These are phyloP conservation scores for Aspergillus calidoustus DNA, from an alignment of 2,329 filamentous ascomycete genomes.

Conservation along the genomic window DNA sequence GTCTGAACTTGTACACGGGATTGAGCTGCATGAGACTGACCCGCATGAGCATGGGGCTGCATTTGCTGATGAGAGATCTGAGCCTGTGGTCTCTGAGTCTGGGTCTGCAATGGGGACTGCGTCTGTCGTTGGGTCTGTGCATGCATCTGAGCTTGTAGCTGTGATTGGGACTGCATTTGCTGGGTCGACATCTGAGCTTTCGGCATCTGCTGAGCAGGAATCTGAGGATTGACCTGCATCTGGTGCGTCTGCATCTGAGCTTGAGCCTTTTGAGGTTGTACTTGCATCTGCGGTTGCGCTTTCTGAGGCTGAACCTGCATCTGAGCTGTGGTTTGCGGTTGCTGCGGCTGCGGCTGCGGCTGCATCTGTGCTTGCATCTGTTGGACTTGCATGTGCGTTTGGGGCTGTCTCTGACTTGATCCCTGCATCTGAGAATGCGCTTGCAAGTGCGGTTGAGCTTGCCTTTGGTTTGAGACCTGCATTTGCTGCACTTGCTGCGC, in stretches of 20 bases:
- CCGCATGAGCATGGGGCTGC: not conserved
- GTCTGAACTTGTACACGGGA: constrained; percentile 6
- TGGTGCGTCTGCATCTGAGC: constrained; percentile 23
- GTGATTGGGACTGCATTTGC: constrained; percentile 8
- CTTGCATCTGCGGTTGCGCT: constrained; percentile 27
- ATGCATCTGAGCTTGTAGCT: constrained; percentile 9
- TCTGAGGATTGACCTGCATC: constrained; percentile 29
- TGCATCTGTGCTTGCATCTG: constrained; percentile 26
- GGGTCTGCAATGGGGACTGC: constrained; percentile 1
- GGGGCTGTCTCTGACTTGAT: constrained; percentile 11
- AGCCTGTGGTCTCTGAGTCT: not conserved
- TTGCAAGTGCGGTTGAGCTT: constrained; percentile 23
- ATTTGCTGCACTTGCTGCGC: constrained; percentile 15
- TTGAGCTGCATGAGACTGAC: not conserved
- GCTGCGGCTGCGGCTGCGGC: constrained; percentile 4
- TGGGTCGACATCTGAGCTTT: constrained; percentile 21
- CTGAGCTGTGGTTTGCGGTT: constrained; percentile 16
- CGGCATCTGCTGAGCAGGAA: not conserved
- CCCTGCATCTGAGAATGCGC: constrained; percentile 18
- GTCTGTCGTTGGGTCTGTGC: constrained; percentile 11
- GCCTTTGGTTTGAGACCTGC: constrained; percentile 17
- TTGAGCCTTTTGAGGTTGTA: constrained; percentile 19
- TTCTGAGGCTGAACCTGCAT: constrained; percentile 12
- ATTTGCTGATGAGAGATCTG: not conserved
- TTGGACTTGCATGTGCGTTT: constrained; percentile 29